Conservation (phyloP, 1,139 yeast genomes). For the Kodamaea sp. region DNA sequence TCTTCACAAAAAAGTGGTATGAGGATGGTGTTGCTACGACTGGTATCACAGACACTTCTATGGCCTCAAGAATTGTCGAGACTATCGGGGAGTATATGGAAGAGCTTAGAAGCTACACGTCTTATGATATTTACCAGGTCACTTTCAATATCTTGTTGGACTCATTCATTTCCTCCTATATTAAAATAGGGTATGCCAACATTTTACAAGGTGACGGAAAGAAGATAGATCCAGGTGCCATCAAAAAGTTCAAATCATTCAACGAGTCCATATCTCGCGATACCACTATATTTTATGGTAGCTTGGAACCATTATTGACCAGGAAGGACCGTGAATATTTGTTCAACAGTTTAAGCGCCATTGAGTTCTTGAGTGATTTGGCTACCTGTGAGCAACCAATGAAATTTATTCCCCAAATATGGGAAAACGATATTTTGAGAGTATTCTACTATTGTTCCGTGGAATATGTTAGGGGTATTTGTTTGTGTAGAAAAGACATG, state of each 20-base stretch:
- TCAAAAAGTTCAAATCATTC: constrained; percentile 44
- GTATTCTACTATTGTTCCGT: constrained; percentile 69
- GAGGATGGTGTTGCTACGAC: constrained; percentile 38
- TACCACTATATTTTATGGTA: constrained; percentile 61
- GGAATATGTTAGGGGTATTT: constrained; percentile 59
- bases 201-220: constrained; percentile 49
- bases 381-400: constrained; percentile 55
- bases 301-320: constrained; percentile 56
- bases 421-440: constrained; percentile 55
- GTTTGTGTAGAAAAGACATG: constrained; percentile 48
- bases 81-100: constrained; percentile 75
- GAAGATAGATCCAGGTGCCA: constrained; percentile 61
- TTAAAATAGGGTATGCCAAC: constrained; percentile 48
- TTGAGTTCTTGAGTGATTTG: constrained; percentile 74
- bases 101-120: constrained; percentile 56
- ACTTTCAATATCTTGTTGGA: constrained; percentile 47
- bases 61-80: constrained; percentile 61
- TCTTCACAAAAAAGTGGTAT: constrained; percentile 49
- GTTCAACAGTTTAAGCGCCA: constrained; percentile 50
- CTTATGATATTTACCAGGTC: constrained; percentile 47
- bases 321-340: constrained; percentile 52
- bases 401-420: constrained; percentile 54
- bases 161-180: constrained; percentile 45
- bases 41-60: constrained; percentile 34
- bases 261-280: constrained; percentile 54